Evolutionary conservation across 495 filamentous ascomycete species (phyloP), one percentile per base, ranked within the genome.

Genomic region (Neurospora sp.): DNA sequence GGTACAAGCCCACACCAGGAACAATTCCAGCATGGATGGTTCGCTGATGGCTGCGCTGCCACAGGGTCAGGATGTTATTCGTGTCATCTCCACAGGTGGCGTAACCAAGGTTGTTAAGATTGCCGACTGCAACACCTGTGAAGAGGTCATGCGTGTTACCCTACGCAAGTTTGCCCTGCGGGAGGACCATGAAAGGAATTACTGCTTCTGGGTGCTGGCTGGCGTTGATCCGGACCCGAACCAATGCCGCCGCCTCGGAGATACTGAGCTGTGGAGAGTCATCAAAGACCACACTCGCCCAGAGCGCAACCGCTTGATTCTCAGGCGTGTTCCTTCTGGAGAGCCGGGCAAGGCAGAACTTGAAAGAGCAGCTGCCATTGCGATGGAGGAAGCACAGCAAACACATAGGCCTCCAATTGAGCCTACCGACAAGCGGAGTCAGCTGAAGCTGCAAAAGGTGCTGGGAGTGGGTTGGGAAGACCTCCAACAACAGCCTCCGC

Each of bases 41-140:
- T 88, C 93, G 54, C 89, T 93, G 40, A 94, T 97, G 86, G 91
- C 92, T 40, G 88, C 91, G 72, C 85, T 97, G 71, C 94, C 93
- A 35, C 85, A 87, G 46, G 91, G 93, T 78, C 91, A 93, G 78
- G 90, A 93, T 49, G 88, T 96, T 70, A 96, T 98, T 74, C 89
- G 93, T 49, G 92, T 98, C 44, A 97, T 98, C 77, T 97, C 95
- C 74, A 93, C 91, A 38, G 93, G 91, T 60, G 92, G 93, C n/a
- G 90, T 92, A 73, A 97, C 94, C 39, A 94, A 95, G 80, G 94
- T 97, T 8, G 88, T 98, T 72, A 93, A 94, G 79, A 91, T 98
- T 70, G 91, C 92, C 72, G 92, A 91, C 75, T 97, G 93, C 86
- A 93, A 91, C 78, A 96, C 92, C 2, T 89, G 93, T 40, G 96